Percentiles rank a stretch among this genome's conserved stretches.
These are phyloP conservation scores for Solanum corneliomulleri DNA, from an alignment of 257 asterid genomes.

Conservation along the genomic window DNA sequence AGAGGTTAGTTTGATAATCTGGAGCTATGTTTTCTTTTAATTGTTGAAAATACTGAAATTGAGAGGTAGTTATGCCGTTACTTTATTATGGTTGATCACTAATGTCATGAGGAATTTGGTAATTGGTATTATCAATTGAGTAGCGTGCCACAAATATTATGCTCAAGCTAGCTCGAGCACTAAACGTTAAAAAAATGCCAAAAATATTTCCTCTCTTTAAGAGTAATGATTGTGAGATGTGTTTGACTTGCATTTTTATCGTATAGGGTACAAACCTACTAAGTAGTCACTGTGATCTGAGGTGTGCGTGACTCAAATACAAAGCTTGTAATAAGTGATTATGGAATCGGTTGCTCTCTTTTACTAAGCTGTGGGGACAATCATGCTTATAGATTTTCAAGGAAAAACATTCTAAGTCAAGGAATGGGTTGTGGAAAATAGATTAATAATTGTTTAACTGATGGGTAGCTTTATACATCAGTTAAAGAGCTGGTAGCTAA, in stretches of 20 bases:
- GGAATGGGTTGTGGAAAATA: background rate
- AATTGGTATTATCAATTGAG: background rate
- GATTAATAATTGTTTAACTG: background rate
- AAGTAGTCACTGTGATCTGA: background rate
- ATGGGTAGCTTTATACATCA: background rate
- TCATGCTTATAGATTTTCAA: background rate
- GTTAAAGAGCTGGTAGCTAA: background rate
- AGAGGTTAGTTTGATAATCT: slow-evolving; percentile 46
- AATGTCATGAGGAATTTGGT: background rate
- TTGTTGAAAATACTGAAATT: background rate
- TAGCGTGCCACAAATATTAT: background rate
- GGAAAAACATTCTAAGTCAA: background rate
- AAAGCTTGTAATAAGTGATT: background rate
- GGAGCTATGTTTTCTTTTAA: background rate
- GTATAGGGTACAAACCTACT: background rate
- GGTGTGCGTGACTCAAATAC: background rate
- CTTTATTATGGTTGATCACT: background rate
- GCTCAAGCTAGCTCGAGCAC: background rate
- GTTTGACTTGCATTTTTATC: background rate
- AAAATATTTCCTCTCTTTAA: background rate
- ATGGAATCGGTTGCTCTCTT: background rate
- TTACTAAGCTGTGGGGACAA: background rate
- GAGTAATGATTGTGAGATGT: background rate
- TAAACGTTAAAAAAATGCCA: background rate
- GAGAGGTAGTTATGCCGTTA: background rate